Evolutionary conservation across 768 basidiomycete genomes (phyloP), one percentile per base, ranked within the genome.

Genomic region (Rhodotorula sphaerocarpa): DNA sequence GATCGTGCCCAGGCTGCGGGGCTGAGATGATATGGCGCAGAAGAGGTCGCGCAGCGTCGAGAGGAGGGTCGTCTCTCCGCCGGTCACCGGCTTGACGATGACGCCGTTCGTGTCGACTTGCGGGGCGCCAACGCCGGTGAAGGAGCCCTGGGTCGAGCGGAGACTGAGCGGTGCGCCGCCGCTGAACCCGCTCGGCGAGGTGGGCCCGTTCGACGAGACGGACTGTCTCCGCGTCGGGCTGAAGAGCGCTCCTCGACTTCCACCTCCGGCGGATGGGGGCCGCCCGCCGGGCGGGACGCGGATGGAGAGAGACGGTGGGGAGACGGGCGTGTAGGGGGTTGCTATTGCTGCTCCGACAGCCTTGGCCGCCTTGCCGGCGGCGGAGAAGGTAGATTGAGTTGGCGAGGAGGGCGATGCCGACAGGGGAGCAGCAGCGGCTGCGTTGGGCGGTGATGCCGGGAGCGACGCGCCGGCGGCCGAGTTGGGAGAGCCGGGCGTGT

Each of bases 41-140:
- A 90, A 99, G 30, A 99, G 79, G n/a, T 92, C 87, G 65, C 89
- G 89, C 47, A 99, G 83, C 31, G 95, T 90, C 44, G 90, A 86
- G 73, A 93, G 87, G 52, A 99, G 83, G 6, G 87, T 86, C 11
- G 86, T 45, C 21, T 66, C 55, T 28, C 50, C 33, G 12, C 15
- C 36, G 21, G 55, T 25, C 28, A 69, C 59, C 25, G 66, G 64
- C 3, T 64, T 64, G 0, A 65, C 36, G 55, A 62, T 52, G 27
- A 63, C 52, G 14, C 61, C 62, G 52, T 52, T 81, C 2, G 87
- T 84, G 1, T 81, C 70, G 1, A 84, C 82, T 45, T 83, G 83
- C 47, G 81, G 78, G 14, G 63, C 31, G 21, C 65, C 59, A 52
- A 68, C 52, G 59, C 67, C 57, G 20, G 66, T 57, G 59, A 68